These are phyloP conservation scores for Fusarium praegraminearum DNA, from an alignment of 2,329 filamentous ascomycete species.

Conservation along the genomic window DNA sequence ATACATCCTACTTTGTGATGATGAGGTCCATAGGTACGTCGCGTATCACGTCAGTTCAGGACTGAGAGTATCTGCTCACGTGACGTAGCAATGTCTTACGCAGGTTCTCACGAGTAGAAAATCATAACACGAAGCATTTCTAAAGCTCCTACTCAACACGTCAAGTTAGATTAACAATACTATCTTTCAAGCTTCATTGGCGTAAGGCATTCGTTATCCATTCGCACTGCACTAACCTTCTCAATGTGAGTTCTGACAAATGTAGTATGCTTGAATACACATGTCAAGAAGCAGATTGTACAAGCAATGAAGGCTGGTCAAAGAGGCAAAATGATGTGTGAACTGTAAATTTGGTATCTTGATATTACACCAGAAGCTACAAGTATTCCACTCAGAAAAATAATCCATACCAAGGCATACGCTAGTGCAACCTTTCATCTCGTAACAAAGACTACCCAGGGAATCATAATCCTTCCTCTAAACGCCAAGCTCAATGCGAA, in stretches of 20 bases:
- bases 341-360: constrained; percentile 32
- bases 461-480: constrained; percentile 30
- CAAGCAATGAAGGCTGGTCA: neutral
- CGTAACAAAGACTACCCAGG: constrained; percentile 22
- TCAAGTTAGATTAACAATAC: neutral
- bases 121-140: neutral
- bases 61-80: constrained; percentile 8
- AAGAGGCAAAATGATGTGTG: neutral
- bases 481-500: constrained; percentile 46
- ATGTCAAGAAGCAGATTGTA: neutral
- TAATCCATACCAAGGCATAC: constrained; percentile 1
- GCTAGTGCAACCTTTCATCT: constrained; percentile 4
- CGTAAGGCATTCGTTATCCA: neutral
- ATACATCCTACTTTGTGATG: constrained; percentile 32
- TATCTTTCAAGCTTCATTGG: neutral
- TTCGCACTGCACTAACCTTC: neutral
- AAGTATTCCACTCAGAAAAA: constrained; percentile 8
- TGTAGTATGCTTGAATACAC: neutral
- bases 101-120: neutral
- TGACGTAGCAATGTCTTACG: neutral
- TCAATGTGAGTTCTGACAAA: neutral
- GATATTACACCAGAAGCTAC: neutral
- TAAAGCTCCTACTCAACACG: neutral
- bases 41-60: constrained; percentile 2
- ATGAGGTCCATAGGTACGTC: neutral